Evolutionary conservation across 2,329 filamentous ascomycete species (phyloP), one percentile per base, ranked within the genome.

Genomic region (Xylaria sp.): DNA sequence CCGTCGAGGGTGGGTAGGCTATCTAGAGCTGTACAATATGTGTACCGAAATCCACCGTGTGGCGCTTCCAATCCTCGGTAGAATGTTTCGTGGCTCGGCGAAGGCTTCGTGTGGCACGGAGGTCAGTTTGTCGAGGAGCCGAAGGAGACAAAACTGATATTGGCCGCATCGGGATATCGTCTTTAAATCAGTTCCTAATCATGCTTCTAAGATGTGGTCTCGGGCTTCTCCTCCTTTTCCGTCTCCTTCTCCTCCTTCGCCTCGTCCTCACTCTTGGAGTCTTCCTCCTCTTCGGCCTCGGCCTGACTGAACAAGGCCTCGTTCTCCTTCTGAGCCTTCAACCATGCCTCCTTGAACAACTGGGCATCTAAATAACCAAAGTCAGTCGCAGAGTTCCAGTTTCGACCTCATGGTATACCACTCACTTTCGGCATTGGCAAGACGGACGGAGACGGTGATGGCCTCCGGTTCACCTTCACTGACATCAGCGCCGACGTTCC

Each of bases 381-480:
- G 68, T 76, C 67, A 74, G 71, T 59, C 61, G 65, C 30, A n/a
- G 23, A 30, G 39, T 39, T 16, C 46, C n/a, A 34, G 7, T 19
- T 16, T 42, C 34, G 16, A 19, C 37, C 23, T 16, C 8, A n/a
- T 55, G 10, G 11, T 39, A 35, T 7, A 18, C 50, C 4, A 83
- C 89, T 75, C 83, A 96, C 92, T 97, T 75, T 99, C 94, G 68
- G 90, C 88, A 83, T 97, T 99, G 79, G 89, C 93, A 72, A 99
- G 97, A 69, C 94, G 92, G 71, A 99, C 97, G 66, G 94, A 94
- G 71, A 99, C 84, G 58, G 94, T 99, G 72, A 92, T 88, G 58
- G 92, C 91, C 83, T 99, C 94, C 65, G 94, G 90, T 81, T 97
- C 93, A 64, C 94, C 94, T 83, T 99, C 94, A 73, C 91, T 96